A percentile compares a stretch with the other conserved stretches of the same genome.
phyloP scores from a whole-genome alignment of 2,329 filamentous ascomycete species.

The Camillea tinctor region DNA sequence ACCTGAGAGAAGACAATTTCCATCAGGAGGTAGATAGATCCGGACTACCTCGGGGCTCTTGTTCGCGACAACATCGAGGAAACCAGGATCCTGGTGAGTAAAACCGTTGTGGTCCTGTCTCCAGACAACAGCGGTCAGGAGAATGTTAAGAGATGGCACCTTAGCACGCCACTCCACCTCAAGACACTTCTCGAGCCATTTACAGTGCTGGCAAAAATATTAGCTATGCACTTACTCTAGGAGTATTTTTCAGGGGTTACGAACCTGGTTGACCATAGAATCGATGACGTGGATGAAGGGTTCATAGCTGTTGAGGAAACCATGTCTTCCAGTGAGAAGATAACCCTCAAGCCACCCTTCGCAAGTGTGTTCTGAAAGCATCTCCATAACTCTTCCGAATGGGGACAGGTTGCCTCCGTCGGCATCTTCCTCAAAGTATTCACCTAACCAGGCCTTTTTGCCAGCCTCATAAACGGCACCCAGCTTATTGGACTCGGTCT shows the following conservation, averaged over 20 bases:
- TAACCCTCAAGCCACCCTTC: conserved; percentile 83
- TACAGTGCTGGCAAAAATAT: conserved; percentile 59
- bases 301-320: conserved; percentile 77
- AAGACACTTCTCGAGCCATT: conserved; percentile 80
- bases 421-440: conserved; percentile 72
- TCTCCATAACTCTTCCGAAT: conserved; percentile 76
- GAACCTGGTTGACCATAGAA: conserved; percentile 75
- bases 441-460: conserved; percentile 79
- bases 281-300: conserved; percentile 82
- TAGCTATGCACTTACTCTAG: conserved; percentile 4
- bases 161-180: conserved; percentile 76
- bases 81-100: conserved; percentile 77
- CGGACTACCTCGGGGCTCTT: conserved; percentile 78
- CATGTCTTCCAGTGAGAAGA: conserved; percentile 70
- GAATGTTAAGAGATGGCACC: conserved; percentile 74
- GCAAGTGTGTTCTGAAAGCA: conserved; percentile 77
- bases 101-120: conserved; percentile 83
- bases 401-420: conserved; percentile 72
- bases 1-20: conserved; percentile 69
- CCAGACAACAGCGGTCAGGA: conserved; percentile 77
- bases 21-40: conserved; percentile 78
- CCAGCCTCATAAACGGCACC: conserved; percentile 67
- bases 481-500: conserved; percentile 81
- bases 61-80: conserved; percentile 76
- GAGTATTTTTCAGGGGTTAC: conserved; percentile 8